These are phyloP conservation scores for Thymus mandschuricus DNA, from an alignment of 257 asterid species.

Conservation along the genomic window DNA sequence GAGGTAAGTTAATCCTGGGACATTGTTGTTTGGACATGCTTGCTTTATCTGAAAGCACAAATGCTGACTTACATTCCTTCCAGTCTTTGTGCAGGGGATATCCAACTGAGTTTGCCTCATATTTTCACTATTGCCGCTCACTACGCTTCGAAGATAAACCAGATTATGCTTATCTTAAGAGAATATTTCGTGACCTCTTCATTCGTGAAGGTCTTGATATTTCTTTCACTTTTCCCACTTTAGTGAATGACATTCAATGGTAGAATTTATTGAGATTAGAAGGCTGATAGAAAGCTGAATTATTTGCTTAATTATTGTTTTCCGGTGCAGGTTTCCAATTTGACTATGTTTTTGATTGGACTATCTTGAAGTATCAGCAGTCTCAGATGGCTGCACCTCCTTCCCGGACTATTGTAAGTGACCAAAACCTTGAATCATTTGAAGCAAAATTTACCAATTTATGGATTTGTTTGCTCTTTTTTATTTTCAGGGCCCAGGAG, in stretches of 20 bases:
- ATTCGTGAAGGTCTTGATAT: conserved; percentile 84
- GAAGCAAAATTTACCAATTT: conserved; percentile 5
- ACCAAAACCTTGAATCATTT: conserved; percentile 1
- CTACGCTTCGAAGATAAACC: conserved; percentile 95
- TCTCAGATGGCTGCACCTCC: conserved; percentile 90
- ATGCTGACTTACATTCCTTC: conserved; percentile 31
- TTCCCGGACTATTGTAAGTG: conserved; percentile 72
- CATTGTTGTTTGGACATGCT: conserved; percentile 24
- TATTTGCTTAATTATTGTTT: conserved; percentile 18
- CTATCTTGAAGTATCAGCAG: conserved; percentile 94
- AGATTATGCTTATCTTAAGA: conserved; percentile 95
- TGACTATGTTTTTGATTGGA: conserved; percentile 98
- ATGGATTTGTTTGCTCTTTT: conserved; percentile 23
- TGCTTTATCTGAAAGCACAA: conserved; percentile 24
- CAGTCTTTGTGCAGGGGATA: conserved; percentile 88
- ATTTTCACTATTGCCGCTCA: conserved; percentile 96
- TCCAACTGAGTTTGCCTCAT: conserved; percentile 96
- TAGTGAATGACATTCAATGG: neutral
- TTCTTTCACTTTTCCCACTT: conserved; percentile 19
- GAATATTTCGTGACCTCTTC: conserved; percentile 96
- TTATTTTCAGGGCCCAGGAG: conserved; percentile 68
- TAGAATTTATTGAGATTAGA: conserved; percentile 12
- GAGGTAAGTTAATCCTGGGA: conserved; percentile 60
- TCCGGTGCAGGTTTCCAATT: conserved; percentile 79
- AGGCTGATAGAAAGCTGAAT: neutral